These are phyloP conservation scores for Thelonectria rubi DNA, from an alignment of 2,329 filamentous ascomycete genomes.

Conservation along the genomic window DNA sequence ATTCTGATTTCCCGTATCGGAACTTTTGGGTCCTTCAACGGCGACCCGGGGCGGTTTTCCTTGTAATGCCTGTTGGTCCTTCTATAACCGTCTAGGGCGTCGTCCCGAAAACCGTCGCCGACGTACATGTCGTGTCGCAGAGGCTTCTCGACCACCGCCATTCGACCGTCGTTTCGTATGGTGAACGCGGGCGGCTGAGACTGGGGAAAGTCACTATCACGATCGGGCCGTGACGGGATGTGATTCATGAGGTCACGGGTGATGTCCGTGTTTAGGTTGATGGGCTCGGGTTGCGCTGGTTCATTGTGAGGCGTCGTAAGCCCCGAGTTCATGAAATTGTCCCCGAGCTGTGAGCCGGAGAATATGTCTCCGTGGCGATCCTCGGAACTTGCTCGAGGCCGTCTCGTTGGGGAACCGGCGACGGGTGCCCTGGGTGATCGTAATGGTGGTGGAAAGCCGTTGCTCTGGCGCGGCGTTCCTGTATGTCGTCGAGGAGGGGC, in stretches of 20 bases:
- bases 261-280: slow-evolving; percentile 37
- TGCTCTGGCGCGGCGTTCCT: slow-evolving; percentile 40
- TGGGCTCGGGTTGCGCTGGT: slow-evolving; percentile 35
- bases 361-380: slow-evolving; percentile 44
- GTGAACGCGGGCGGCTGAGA: slow-evolving; percentile 41
- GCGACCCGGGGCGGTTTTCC: slow-evolving; percentile 36
- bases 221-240: slow-evolving; percentile 26
- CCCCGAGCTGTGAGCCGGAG: slow-evolving; percentile 51
- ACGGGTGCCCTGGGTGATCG: slow-evolving; percentile 33
- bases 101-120: slow-evolving; percentile 48
- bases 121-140: slow-evolving; percentile 41
- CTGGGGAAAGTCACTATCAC: slow-evolving; percentile 28
- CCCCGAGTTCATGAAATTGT: slow-evolving; percentile 52
- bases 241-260: slow-evolving; percentile 38
- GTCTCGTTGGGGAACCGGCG: slow-evolving; percentile 35
- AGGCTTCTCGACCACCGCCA: slow-evolving; percentile 47
- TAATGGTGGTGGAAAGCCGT: slow-evolving; percentile 38
- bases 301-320: slow-evolving; percentile 50
- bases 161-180: slow-evolving; percentile 49
- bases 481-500: slow-evolving; percentile 47
- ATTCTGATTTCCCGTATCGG: slow-evolving; percentile 51
- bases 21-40: slow-evolving; percentile 46
- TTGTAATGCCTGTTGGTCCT: slow-evolving; percentile 31
- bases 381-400: slow-evolving; percentile 25
- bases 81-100: slow-evolving; percentile 27